A percentile compares a stretch with the other conserved stretches of the same genome.
Conservation (phyloP, 129 eudicot genomes). For the Lactuca sativa region DNA sequence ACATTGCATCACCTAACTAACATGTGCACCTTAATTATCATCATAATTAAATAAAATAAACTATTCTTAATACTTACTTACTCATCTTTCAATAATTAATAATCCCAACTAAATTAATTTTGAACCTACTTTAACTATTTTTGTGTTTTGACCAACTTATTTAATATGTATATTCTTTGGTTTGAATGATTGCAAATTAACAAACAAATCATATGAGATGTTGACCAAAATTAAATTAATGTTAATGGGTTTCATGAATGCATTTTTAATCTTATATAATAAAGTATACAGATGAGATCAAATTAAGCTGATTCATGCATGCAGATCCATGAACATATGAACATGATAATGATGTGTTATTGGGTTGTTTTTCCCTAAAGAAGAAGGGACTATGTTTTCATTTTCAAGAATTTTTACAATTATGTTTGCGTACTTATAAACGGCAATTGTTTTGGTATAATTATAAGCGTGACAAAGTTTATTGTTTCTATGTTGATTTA, state of each 20-base stretch:
- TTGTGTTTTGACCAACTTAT: slow-evolving; percentile 17
- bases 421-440: background rate
- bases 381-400: background rate
- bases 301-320: slow-evolving; percentile 27
- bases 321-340: slow-evolving; percentile 18
- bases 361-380: background rate
- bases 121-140: slow-evolving; percentile 5
- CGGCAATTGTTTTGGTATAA: background rate
- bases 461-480: background rate
- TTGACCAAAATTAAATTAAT: slow-evolving; percentile 26
- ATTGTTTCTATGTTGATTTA: background rate
- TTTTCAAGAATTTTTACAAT: background rate
- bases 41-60: slow-evolving; percentile 20
- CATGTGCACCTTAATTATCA: slow-evolving; percentile 37
- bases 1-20: slow-evolving; percentile 32
- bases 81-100: slow-evolving; percentile 28
- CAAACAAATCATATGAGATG: slow-evolving; percentile 37
- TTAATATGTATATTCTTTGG: slow-evolving; percentile 21
- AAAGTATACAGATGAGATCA: slow-evolving; percentile 1
- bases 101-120: slow-evolving; percentile 18
- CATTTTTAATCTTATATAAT: slow-evolving; percentile 7
- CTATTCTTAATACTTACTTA: slow-evolving; percentile 15
- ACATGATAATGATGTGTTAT: slow-evolving; percentile 6
- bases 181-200: slow-evolving; percentile 28
- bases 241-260: slow-evolving; percentile 19